phyloP scores from a whole-genome alignment of 192 early-diverging fungal species.

The Mortierella hygrophila region DNA sequence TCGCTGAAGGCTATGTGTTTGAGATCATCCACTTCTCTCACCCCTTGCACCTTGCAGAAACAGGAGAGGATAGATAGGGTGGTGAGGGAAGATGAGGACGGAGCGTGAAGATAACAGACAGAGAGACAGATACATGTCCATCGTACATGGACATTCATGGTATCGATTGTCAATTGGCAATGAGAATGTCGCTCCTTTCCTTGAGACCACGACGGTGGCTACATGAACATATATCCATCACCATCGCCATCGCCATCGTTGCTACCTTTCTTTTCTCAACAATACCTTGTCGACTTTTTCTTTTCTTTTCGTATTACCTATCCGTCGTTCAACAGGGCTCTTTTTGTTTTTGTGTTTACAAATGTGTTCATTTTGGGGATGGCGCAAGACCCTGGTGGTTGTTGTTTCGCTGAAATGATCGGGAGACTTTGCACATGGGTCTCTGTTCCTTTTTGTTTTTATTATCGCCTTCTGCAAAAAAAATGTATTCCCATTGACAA shows the following conservation, averaged over 20 bases:
- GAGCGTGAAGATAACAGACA: not conserved
- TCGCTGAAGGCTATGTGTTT: not conserved
- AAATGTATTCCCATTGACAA: not conserved
- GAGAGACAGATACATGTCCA: not conserved
- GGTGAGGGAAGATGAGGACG: not conserved
- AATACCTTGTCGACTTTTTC: not conserved
- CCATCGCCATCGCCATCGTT: not conserved
- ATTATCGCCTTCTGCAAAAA: not conserved
- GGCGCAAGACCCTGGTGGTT: not conserved
- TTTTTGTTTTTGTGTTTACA: not conserved
- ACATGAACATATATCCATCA: not conserved
- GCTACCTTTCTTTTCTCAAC: not conserved
- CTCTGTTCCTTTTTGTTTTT: not conserved
- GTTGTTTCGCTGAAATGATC: not conserved
- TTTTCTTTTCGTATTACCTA: not conserved
- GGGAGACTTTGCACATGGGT: not conserved
- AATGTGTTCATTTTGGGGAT: not conserved
- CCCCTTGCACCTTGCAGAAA: not conserved
- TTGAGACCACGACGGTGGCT: not conserved
- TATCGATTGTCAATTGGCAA: too few species aligned
- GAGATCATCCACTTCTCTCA: not conserved
- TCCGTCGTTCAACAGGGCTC: constrained; percentile 5
- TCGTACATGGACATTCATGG: too few species aligned
- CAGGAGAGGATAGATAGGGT: too few species aligned
- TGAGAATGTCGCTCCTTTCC: too few species aligned